phyloP scores from a whole-genome alignment of 495 filamentous ascomycete species.

The Podospora anserina region DNA sequence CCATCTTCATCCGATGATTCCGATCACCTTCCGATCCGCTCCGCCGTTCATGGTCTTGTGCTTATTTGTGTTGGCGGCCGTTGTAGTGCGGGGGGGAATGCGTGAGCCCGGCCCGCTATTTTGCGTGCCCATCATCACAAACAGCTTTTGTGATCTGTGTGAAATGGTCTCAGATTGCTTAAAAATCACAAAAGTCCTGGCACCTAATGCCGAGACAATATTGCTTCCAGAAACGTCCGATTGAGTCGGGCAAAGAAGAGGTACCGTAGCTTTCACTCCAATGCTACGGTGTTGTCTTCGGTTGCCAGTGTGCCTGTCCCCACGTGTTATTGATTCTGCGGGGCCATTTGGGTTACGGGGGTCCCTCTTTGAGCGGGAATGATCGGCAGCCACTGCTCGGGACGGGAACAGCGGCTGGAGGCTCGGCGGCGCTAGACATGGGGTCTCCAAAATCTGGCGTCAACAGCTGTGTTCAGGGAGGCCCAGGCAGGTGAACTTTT shows the following conservation, averaged over 20 bases:
- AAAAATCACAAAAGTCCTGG: neutral
- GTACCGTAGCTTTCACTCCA: neutral
- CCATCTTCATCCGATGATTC: neutral
- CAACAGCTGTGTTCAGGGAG: neutral
- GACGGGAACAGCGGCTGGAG: conserved; percentile 11
- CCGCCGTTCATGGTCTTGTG: neutral
- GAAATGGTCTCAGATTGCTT: neutral
- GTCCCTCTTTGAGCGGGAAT: conserved; percentile 4
- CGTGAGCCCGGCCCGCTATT: neutral
- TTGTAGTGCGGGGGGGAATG: neutral
- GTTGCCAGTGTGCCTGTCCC: neutral
- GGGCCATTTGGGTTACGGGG: neutral
- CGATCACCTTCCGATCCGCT: neutral
- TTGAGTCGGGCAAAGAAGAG: neutral
- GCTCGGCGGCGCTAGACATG: neutral
- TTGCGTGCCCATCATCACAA: neutral
- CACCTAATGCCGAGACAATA: neutral
- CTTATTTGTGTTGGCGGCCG: neutral
- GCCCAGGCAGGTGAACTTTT: neutral
- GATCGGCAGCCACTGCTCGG: conserved; percentile 10
- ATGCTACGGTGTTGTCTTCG: neutral
- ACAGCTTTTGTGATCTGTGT: neutral
- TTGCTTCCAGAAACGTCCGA: neutral
- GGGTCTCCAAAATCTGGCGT: neutral
- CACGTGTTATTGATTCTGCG: conserved; percentile 5